phyloP scores from a whole-genome alignment of 805 yeast genomes.

The Candida sphagnicola region DNA sequence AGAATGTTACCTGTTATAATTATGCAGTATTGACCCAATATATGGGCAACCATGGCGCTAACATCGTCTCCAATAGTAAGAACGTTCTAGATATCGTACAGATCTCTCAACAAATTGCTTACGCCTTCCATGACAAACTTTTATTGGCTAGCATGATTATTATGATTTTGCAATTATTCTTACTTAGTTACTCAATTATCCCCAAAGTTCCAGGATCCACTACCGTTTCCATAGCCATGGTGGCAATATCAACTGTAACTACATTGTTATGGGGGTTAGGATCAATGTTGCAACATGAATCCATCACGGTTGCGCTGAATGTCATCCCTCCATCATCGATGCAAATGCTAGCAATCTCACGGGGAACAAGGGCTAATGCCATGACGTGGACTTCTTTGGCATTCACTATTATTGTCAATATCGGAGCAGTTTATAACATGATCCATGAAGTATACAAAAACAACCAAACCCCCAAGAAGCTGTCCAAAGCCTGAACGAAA shows the following conservation, averaged over 20 bases:
- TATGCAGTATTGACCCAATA: slow-evolving; percentile 21
- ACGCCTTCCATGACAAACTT: slow-evolving; percentile 51
- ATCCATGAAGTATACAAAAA: not conserved
- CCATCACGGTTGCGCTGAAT: slow-evolving; percentile 40
- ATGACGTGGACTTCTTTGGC: slow-evolving; percentile 62
- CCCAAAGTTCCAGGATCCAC: slow-evolving; percentile 48
- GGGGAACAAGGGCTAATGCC: slow-evolving; percentile 51
- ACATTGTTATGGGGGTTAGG: slow-evolving; percentile 61
- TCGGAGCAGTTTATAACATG: slow-evolving; percentile 21
- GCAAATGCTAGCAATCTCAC: slow-evolving; percentile 39
- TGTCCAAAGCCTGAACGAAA: not conserved
- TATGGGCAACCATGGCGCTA: slow-evolving; percentile 22
- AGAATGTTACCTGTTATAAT: slow-evolving; percentile 33
- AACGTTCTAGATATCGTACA: slow-evolving; percentile 40
- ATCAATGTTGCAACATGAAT: slow-evolving; percentile 60
- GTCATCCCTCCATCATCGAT: slow-evolving; percentile 49
- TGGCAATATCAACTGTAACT: slow-evolving; percentile 26
- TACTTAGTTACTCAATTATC: slow-evolving; percentile 39
- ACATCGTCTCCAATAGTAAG: slow-evolving; percentile 3
- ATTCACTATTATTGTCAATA: slow-evolving; percentile 38
- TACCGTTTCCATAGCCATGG: slow-evolving; percentile 10
- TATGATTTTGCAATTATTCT: slow-evolving; percentile 35
- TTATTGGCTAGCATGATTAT: slow-evolving; percentile 47
- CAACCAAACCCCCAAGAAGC: not conserved
- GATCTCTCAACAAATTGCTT: slow-evolving; percentile 42